Evolutionary conservation across 331 rosid genomes (phyloP).

Genomic region (Cucumis variabilis): DNA sequence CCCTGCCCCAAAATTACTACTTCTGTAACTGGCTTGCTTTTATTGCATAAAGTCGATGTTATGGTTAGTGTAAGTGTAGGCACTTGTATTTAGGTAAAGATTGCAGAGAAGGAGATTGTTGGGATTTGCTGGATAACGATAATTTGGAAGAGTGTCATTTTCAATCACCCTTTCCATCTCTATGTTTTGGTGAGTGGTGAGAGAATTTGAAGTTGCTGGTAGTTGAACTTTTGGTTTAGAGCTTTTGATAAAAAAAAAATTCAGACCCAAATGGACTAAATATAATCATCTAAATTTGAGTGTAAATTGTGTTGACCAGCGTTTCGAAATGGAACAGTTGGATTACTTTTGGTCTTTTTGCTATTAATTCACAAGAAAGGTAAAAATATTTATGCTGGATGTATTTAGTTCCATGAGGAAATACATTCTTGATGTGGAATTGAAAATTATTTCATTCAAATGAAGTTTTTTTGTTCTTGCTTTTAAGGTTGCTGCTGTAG

Average conservation of each 20-base stretch:
- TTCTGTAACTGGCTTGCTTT: neutral
- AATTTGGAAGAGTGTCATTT: neutral
- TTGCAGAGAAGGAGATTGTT: neutral
- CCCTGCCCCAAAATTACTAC: neutral
- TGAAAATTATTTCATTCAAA: neutral
- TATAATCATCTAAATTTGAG: neutral
- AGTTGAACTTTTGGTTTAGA: neutral
- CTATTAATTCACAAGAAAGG: neutral
- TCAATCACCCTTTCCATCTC: neutral
- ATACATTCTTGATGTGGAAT: neutral
- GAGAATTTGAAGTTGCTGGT: neutral
- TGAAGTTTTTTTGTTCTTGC: neutral
- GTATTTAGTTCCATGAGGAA: neutral
- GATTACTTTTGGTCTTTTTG: neutral
- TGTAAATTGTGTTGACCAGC: neutral
- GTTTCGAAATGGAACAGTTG: neutral
- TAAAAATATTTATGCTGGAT: too few relatives aligned
- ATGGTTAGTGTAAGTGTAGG: neutral
- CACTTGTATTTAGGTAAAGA: neutral
- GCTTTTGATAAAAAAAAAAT: slow-evolving; percentile 7
- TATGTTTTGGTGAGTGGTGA: slow-evolving; percentile 10
- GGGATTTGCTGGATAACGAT: neutral
- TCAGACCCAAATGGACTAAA: neutral
- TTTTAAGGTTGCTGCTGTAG: neutral
- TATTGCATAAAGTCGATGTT: neutral